Percentiles rank a stretch among this genome's conserved stretches.
Conservation (phyloP, 1,284 basidiomycete genomes). For the Ceratobasidium sp. region DNA sequence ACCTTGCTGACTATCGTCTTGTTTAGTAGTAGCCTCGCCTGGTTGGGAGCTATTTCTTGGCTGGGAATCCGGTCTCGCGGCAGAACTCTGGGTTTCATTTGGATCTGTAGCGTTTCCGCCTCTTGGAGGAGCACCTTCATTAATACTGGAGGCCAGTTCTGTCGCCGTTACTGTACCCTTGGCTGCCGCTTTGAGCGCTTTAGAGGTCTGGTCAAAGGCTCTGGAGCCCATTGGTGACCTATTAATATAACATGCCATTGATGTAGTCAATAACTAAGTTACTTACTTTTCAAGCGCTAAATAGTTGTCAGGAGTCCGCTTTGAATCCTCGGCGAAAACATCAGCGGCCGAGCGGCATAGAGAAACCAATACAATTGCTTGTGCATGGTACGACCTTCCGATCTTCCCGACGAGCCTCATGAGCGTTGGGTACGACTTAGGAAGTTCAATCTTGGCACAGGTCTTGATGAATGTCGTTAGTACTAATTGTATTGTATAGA, state of each 20-base stretch:
- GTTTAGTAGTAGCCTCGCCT: neutral
- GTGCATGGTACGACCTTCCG: slow-evolving; percentile 8
- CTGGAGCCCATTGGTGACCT: neutral
- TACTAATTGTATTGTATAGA: too few species aligned
- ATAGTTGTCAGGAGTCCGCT: neutral
- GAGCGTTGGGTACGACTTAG: slow-evolving; percentile 7
- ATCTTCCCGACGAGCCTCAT: slow-evolving; percentile 3
- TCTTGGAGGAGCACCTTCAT: neutral
- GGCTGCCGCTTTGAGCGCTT: neutral
- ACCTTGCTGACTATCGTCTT: neutral
- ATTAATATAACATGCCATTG: neutral
- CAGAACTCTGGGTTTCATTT: too few species aligned
- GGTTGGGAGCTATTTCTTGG: too few species aligned
- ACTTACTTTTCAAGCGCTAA: slow-evolving; percentile 30
- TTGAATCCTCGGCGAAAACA: neutral
- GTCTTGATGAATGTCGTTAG: neutral
- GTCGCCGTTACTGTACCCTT: neutral
- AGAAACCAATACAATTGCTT: slow-evolving; percentile 6
- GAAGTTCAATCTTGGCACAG: neutral
- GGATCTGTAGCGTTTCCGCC: neutral
- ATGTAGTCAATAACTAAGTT: too few species aligned
- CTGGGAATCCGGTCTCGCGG: too few species aligned
- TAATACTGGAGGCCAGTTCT: neutral
- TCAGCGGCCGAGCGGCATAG: slow-evolving; percentile 9
- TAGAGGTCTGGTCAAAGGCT: slow-evolving; percentile 1